Evolutionary conservation across 805 yeast genomes (phyloP), one percentile per base, ranked within the genome.

Genomic region (Candida wancherniae): DNA sequence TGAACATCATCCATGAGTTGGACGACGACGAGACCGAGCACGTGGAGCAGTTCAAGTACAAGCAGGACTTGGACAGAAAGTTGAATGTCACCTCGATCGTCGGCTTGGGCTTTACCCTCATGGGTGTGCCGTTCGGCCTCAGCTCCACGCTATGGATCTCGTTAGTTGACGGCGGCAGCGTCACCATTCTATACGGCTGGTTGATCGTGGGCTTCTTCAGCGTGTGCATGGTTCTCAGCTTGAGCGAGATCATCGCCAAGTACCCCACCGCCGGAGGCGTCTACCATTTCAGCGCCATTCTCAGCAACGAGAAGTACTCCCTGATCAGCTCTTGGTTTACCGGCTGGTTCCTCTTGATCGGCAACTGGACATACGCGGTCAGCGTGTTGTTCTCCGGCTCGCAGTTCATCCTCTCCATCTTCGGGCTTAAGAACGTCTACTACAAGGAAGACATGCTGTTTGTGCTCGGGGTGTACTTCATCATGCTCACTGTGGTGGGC

Each of bases 61-160:
- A 80, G 43, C 87, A 80, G 50, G 83, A 78, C 26, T 59, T 84
- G 37, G 76, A 75, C 37, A 67, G 85, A 44, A 77, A 80, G 39
- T 65, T 83, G 34, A 77, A 84, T 0, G 78, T 80, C 8, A 63
- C 76, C 1, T 79, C 88, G 0, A 75, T 84, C 26, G 73, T 84
- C 14, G 94, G 92, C 4, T 59, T 84, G 15, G 90, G 92, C 0
- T 82, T 84, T 51, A 77, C 87, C 1, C 58, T 84, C 19, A 81
- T 84, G 88, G 84, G 85, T 24, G 88, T 85, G 0, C 90, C 88
- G 0, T 69, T 82, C 45, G 87, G 90, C 1, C 69, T 84, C 45
- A 75, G 86, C 7, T 75, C 85, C 3, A 81, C 87, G 1, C 63
- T 84, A 51, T 75, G 80, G 48, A 78, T 80, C 18, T 81, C 84